Evolutionary conservation across 331 rosid species (phyloP).

Genomic region (Rhamnella rubrinervis): DNA sequence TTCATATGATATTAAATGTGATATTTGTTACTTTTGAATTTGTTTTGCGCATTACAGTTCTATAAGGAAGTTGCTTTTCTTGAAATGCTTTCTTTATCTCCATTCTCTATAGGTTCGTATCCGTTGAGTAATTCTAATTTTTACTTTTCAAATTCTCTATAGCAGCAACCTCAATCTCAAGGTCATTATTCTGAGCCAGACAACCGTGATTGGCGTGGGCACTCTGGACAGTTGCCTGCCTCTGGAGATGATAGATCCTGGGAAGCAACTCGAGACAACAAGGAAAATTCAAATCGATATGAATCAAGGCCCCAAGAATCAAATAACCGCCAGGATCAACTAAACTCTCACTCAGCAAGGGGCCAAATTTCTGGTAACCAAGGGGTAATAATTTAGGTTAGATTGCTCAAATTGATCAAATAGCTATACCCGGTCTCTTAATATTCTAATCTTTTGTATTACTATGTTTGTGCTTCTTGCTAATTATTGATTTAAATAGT

Average conservation of each 20-base stretch:
- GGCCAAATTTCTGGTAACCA: slow-evolving; percentile 51
- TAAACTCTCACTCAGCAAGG: slow-evolving; percentile 53
- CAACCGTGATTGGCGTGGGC: slow-evolving; percentile 89
- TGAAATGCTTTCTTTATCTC: too few species aligned
- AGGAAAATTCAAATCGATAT: slow-evolving; percentile 55
- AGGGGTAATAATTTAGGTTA: slow-evolving; percentile 48
- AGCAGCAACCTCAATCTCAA: slow-evolving; percentile 58
- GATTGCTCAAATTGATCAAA: too few species aligned
- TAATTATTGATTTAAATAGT: too few species aligned
- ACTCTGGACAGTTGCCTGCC: slow-evolving; percentile 57
- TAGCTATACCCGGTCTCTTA: too few species aligned
- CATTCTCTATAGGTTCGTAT: too few species aligned
- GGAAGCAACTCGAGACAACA: slow-evolving; percentile 58
- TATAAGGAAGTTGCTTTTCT: too few species aligned
- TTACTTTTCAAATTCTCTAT: slow-evolving; percentile 11
- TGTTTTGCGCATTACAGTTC: too few species aligned
- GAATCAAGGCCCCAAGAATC: slow-evolving; percentile 60
- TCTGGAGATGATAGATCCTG: slow-evolving; percentile 70
- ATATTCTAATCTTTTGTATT: too few species aligned
- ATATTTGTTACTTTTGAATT: too few species aligned
- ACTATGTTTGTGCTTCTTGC: too few species aligned
- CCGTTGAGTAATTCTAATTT: too few species aligned
- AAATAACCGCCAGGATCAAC: slow-evolving; percentile 57
- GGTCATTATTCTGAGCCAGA: slow-evolving; percentile 82
- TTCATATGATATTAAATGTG: neutral